Conservation (phyloP, 2,329 filamentous ascomycete species). For the Colletotrichum paranaense region DNA sequence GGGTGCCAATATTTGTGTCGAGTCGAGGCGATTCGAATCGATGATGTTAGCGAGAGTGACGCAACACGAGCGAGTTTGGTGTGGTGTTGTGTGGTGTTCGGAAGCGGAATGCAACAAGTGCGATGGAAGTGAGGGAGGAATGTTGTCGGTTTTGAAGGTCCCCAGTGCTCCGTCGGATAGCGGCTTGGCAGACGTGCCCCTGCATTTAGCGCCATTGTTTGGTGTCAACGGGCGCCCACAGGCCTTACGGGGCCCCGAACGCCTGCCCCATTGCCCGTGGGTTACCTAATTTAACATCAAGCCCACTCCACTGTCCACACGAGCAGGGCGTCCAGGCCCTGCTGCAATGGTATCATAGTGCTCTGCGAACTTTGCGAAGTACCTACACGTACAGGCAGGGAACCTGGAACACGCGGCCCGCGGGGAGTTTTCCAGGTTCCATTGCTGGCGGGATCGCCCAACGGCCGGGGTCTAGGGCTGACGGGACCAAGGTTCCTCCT, state of each 20-base stretch:
- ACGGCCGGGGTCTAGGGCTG: background rate
- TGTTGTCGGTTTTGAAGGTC: slow-evolving; percentile 27
- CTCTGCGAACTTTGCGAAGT: no score
- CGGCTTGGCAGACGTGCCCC: slow-evolving; percentile 32
- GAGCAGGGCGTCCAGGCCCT: background rate
- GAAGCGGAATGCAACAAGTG: background rate
- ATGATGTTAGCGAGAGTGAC: slow-evolving; percentile 7
- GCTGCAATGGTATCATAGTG: no score
- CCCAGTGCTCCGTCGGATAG: background rate
- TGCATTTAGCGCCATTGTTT: slow-evolving; percentile 22
- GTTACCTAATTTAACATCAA: background rate
- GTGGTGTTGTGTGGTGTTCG: background rate
- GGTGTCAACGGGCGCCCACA: slow-evolving; percentile 20
- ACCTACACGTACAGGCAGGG: background rate
- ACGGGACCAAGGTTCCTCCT: background rate
- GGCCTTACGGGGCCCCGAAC: slow-evolving; percentile 16
- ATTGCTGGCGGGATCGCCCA: background rate
- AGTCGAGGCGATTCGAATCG: background rate
- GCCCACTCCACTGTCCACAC: no score
- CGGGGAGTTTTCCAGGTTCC: background rate
- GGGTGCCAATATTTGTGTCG: background rate
- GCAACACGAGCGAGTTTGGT: slow-evolving; percentile 4
- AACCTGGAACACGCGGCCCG: slow-evolving; percentile 19
- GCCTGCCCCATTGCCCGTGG: background rate
- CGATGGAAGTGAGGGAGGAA: slow-evolving; percentile 5